These are phyloP conservation scores for Echeveria elegans DNA, from an alignment of 164 flowering plant species.

Conservation along the genomic window DNA sequence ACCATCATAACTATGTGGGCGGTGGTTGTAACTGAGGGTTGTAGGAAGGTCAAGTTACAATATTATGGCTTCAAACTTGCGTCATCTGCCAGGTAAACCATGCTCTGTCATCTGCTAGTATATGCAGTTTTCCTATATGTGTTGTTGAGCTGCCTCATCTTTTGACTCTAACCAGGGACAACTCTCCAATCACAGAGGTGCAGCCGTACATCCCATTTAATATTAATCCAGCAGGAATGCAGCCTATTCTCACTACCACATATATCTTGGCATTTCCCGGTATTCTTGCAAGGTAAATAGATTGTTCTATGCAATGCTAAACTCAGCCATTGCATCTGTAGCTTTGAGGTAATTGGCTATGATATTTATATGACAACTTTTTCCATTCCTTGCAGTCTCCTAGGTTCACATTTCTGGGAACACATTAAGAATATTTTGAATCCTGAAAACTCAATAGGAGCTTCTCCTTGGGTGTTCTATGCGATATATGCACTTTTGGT, in stretches of 20 bases:
- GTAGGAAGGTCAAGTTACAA: slow-evolving; percentile 89
- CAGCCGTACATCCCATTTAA: slow-evolving; percentile 96
- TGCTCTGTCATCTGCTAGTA: background rate
- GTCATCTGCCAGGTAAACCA: slow-evolving; percentile 73
- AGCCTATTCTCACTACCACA: slow-evolving; percentile 83
- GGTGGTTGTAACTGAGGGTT: slow-evolving; percentile 91
- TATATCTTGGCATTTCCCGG: slow-evolving; percentile 83
- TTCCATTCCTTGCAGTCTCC: slow-evolving; percentile 41
- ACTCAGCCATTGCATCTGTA: background rate
- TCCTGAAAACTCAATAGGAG: slow-evolving; percentile 76
- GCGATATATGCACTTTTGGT: slow-evolving; percentile 81
- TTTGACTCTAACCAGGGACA: slow-evolving; percentile 41
- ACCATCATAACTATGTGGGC: slow-evolving; percentile 91
- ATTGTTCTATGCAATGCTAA: background rate
- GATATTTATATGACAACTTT: background rate
- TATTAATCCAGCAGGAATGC: slow-evolving; percentile 99
- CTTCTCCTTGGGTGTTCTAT: slow-evolving; percentile 89
- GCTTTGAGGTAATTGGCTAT: background rate
- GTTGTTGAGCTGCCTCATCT: background rate
- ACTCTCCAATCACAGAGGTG: slow-evolving; percentile 81
- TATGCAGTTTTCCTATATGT: background rate
- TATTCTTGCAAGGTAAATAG: slow-evolving; percentile 87
- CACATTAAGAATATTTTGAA: slow-evolving; percentile 72
- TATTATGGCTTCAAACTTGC: slow-evolving; percentile 97
- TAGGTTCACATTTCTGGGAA: slow-evolving; percentile 74